Percentiles rank a stretch among this genome's conserved stretches.
phyloP scores from a whole-genome alignment of 2,329 filamentous ascomycete genomes.

The Achaetomium macrosporum region DNA sequence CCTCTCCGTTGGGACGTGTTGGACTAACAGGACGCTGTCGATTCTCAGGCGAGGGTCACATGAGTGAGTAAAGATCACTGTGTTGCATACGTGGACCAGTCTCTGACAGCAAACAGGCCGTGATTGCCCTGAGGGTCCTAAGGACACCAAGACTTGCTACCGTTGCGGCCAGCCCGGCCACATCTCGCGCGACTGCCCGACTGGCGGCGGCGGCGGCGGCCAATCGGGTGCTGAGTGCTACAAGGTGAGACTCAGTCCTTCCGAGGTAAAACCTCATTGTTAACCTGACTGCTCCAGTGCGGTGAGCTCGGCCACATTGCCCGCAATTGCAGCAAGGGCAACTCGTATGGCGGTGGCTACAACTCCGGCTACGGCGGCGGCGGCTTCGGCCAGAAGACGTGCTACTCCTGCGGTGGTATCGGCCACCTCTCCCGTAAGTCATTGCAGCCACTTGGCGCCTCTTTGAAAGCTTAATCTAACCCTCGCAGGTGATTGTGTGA shows the following conservation, averaged over 20 bases:
- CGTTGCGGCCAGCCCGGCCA: slow-evolving; percentile 79
- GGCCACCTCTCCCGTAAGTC: slow-evolving; percentile 85
- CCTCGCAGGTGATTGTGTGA: slow-evolving; percentile 73
- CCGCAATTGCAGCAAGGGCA: slow-evolving; percentile 72
- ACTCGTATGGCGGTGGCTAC: slow-evolving; percentile 40
- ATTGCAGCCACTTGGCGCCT: not conserved
- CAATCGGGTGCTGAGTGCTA: slow-evolving; percentile 71
- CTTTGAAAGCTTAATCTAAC: slow-evolving; percentile 1
- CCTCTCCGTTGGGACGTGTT: slow-evolving; percentile 17
- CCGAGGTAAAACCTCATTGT: not conserved
- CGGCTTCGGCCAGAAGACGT: slow-evolving; percentile 60
- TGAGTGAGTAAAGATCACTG: slow-evolving; percentile 52
- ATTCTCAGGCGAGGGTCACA: slow-evolving; percentile 59
- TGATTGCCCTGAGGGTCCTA: slow-evolving; percentile 83
- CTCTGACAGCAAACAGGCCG: slow-evolving; percentile 50
- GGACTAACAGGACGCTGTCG: slow-evolving; percentile 24
- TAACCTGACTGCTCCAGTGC: slow-evolving; percentile 48
- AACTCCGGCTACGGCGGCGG: slow-evolving; percentile 43
- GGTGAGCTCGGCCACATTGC: slow-evolving; percentile 95
- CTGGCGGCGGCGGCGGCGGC: slow-evolving; percentile 43
- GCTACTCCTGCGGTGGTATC: slow-evolving; percentile 96
- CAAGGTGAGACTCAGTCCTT: slow-evolving; percentile 53
- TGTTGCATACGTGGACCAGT: too few species aligned
- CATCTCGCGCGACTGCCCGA: slow-evolving; percentile 81
- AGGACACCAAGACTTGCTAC: slow-evolving; percentile 77